Evolutionary conservation across 495 filamentous ascomycete species (phyloP).

Genomic region (Aspergillus hancockii): DNA sequence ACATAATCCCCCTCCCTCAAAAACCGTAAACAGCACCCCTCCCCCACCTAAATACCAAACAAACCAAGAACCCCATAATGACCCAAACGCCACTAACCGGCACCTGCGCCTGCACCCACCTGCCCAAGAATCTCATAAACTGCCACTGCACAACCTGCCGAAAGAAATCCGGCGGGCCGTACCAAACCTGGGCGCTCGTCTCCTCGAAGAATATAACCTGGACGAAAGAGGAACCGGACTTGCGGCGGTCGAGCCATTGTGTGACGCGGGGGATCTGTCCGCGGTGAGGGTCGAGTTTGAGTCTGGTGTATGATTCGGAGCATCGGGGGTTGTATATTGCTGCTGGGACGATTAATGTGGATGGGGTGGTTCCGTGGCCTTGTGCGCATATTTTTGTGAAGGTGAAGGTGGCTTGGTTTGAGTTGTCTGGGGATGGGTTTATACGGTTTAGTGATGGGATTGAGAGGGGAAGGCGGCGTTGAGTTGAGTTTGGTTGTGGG

Average conservation of each 20-base stretch:
- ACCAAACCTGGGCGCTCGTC: background rate
- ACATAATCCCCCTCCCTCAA: no score
- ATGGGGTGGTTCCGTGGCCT: background rate
- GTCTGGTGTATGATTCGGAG: background rate
- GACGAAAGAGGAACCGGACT: background rate
- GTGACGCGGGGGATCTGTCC: background rate
- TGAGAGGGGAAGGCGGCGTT: background rate
- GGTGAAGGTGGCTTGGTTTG: background rate
- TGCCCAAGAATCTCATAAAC: background rate
- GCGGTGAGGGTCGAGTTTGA: background rate
- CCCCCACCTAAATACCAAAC: no score
- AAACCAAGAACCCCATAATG: background rate
- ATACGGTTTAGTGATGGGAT: background rate
- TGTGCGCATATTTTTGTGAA: conserved; percentile 1
- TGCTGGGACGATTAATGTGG: background rate
- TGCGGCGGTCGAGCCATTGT: background rate
- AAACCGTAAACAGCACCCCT: no score
- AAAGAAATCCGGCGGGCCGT: background rate
- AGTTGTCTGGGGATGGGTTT: background rate
- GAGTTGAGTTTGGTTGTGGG: background rate
- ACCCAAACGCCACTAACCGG: conserved; percentile 1
- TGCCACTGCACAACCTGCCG: background rate
- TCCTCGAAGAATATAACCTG: background rate
- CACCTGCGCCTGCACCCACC: background rate
- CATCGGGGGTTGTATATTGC: background rate